Base-by-base conservation (phyloP, 805 yeast species). In the Candida andamanensis region DNA sequence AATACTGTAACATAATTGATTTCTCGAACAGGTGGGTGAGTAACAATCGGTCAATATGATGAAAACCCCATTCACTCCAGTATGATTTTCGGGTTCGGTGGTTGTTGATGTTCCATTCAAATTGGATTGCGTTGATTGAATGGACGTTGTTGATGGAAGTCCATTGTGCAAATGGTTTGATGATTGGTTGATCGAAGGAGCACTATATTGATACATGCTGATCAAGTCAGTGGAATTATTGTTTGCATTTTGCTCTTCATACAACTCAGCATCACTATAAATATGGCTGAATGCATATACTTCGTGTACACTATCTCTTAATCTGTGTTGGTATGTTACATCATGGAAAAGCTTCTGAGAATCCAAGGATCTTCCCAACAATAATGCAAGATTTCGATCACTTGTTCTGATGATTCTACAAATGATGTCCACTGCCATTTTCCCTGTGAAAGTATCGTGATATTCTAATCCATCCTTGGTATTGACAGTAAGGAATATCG, bases 271-370 rank as follows among this genome's bases (percentile, higher is more conserved):
- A 34, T 67, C 69, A 22, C 70, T 62, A 40, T 70, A 69, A 9
- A 67, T 69, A 38, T 77, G 80, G 29, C 74, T 74, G 47, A 90
- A 85, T 45, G 85, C 94, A 55, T 90, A 92, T 15, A 90, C 84
- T 55, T 92, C 98, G 49, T 72, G 76, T 14, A 70, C 72, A 0
- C 95, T 84, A 58, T 92, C 98, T 43, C 98, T 70, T 33, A 92
- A 67, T 29, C 97, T 69, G 54, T 89, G 97, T 47, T 87, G 95
- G 58, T 90, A 90, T 0, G 96, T 84, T 16, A 89, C 97, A 60
- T 92, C 98, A 51, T 86, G 95, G 58, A 92, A 87, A 35, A 86
- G 76, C 54, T 85, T 85, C 48, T 92, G 97, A 1, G 96, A 95
- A 59, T 92, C 97, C 34, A 92, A 63, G 0, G 97, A 80, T 42